These are phyloP conservation scores for Cyclotella baltica DNA, from an alignment of 108 stramenopile species.

Conservation along the genomic window DNA sequence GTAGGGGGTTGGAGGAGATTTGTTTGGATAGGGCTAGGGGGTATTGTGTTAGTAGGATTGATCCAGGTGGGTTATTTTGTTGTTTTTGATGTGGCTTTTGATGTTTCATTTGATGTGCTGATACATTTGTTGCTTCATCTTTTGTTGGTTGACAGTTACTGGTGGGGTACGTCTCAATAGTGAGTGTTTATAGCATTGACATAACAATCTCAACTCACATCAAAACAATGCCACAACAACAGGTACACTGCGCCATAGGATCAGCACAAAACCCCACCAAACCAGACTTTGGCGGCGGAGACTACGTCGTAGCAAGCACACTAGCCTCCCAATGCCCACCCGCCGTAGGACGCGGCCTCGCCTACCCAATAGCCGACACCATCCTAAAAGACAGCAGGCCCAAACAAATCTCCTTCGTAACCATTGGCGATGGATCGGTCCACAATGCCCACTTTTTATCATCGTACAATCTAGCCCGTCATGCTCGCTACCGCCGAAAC, in stretches of 20 bases:
- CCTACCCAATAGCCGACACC: slow-evolving; percentile 62
- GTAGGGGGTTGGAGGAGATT: slow-evolving; percentile 58
- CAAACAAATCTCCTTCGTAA: slow-evolving; percentile 72
- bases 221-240: neutral
- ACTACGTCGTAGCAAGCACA: slow-evolving; percentile 80
- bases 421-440: slow-evolving; percentile 86
- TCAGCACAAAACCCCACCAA: slow-evolving; percentile 31
- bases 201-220: neutral
- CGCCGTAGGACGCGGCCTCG: slow-evolving; percentile 86
- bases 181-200: no score
- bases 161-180: slow-evolving; percentile 6
- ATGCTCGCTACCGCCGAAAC: slow-evolving; percentile 67
- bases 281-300: slow-evolving; percentile 56
- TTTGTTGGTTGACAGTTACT: neutral
- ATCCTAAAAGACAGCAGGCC: slow-evolving; percentile 22
- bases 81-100: slow-evolving; percentile 54
- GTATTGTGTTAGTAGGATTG: slow-evolving; percentile 67
- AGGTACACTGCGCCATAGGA: slow-evolving; percentile 84
- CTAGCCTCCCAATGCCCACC: slow-evolving; percentile 87
- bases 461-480: slow-evolving; percentile 73
- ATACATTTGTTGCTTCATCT: neutral
- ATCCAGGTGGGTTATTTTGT: slow-evolving; percentile 71
- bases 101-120: neutral
- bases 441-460: slow-evolving; percentile 89
- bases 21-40: slow-evolving; percentile 83